Conservation (phyloP, 2,329 filamentous ascomycete genomes). For the Xylariaceae sp. region DNA sequence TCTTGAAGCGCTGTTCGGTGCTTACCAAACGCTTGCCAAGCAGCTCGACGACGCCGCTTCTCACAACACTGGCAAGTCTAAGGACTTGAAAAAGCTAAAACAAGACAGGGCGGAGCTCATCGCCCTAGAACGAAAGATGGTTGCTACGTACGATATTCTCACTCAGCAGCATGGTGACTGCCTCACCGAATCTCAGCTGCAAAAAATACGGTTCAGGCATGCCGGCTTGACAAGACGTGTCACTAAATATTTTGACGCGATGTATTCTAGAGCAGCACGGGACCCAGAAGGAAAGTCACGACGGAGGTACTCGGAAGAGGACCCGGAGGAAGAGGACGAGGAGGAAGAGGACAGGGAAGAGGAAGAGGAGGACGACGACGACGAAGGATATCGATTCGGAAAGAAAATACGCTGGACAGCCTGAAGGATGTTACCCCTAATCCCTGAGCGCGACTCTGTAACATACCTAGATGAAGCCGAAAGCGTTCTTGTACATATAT, state of each 20-base stretch:
- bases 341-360: background rate
- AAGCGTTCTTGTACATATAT: background rate
- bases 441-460: too few species aligned
- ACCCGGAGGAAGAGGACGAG: background rate
- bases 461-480: background rate
- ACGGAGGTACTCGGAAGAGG: background rate
- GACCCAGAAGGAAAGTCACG: background rate
- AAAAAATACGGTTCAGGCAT: constrained; percentile 18
- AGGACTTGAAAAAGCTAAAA: constrained; percentile 1
- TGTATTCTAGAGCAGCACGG: background rate
- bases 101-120: constrained; percentile 22
- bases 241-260: constrained; percentile 22
- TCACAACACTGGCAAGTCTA: background rate
- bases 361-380: background rate
- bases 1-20: constrained; percentile 47
- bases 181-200: constrained; percentile 4
- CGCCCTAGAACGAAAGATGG: constrained; percentile 30
- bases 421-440: background rate
- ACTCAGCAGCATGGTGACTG: constrained; percentile 18
- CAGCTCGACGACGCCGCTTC: constrained; percentile 10
- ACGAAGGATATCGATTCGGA: background rate
- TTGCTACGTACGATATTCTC: constrained; percentile 28
- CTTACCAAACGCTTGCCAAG: constrained; percentile 34
- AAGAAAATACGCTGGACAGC: background rate
- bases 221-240: constrained; percentile 26